Evolutionary conservation across 2,329 filamentous ascomycete genomes (phyloP).

Genomic region (Paraphoma chrysanthemicola): DNA sequence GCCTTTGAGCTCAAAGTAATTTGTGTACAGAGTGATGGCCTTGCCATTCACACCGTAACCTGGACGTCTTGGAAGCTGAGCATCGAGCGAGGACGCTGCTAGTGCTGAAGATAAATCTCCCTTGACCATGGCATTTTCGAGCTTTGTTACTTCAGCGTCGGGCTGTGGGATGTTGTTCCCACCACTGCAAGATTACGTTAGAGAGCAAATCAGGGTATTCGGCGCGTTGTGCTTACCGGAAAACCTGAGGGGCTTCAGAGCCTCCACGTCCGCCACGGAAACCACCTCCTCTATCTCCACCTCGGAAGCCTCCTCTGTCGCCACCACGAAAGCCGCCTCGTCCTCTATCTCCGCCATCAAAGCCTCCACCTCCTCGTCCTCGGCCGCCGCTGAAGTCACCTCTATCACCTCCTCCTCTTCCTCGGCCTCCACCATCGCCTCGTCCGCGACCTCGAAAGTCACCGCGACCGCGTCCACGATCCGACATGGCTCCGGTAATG

Average conservation of each 20-base stretch:
- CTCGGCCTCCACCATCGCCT: neutral
- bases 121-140: conserved; percentile 43
- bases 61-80: conserved; percentile 33
- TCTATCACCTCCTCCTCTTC: conserved; percentile 24
- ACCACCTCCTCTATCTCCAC: conserved; percentile 13
- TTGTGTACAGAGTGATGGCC: conserved; percentile 51
- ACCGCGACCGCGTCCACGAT: conserved; percentile 21
- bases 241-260: conserved; percentile 19
- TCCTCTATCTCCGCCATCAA: conserved; percentile 18
- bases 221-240: conserved; percentile 24
- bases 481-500: conserved; percentile 27
- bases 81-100: conserved; percentile 26
- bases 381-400: conserved; percentile 23
- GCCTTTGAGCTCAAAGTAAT: conserved; percentile 48
- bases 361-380: conserved; percentile 16
- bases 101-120: conserved; percentile 28
- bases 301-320: conserved; percentile 18
- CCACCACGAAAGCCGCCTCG: conserved; percentile 19
- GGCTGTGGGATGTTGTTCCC: conserved; percentile 40
- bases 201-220: neutral
- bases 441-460: conserved; percentile 25
- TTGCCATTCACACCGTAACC: conserved; percentile 48
- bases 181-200: conserved; percentile 15
- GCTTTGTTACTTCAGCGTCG: conserved; percentile 37
- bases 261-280: conserved; percentile 17